These are phyloP conservation scores for Lentinula aciculospora DNA, from an alignment of 768 basidiomycete genomes.

Conservation along the genomic window DNA sequence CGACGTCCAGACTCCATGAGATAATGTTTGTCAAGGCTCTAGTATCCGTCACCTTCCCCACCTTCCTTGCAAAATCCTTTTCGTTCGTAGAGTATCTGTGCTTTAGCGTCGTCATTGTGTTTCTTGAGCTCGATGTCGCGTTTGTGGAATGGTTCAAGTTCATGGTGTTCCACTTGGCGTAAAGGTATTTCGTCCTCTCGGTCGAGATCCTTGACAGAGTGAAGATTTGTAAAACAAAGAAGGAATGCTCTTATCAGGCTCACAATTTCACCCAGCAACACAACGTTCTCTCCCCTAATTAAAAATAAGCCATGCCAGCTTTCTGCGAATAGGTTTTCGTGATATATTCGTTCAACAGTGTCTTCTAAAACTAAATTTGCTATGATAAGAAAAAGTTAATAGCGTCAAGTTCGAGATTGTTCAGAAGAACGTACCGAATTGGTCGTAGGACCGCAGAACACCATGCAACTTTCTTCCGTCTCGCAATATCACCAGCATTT, in stretches of 20 bases:
- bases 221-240: neutral
- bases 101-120: slow-evolving; percentile 75
- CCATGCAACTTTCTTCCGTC: slow-evolving; percentile 97
- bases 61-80: slow-evolving; percentile 94
- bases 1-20: neutral
- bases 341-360: slow-evolving; percentile 92
- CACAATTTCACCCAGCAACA: slow-evolving; percentile 93
- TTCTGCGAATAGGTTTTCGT: slow-evolving; percentile 84
- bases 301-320: slow-evolving; percentile 85
- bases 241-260: slow-evolving; percentile 25
- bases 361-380: slow-evolving; percentile 97
- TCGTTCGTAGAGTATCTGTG: slow-evolving; percentile 75
- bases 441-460: slow-evolving; percentile 95
- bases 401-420: neutral
- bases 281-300: slow-evolving; percentile 98
- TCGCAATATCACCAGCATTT: slow-evolving; percentile 95
- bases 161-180: slow-evolving; percentile 64
- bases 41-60: slow-evolving; percentile 95
- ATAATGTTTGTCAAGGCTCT: slow-evolving; percentile 3
- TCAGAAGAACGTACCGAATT: slow-evolving; percentile 66
- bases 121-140: slow-evolving; percentile 71
- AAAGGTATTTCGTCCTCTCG: slow-evolving; percentile 84
- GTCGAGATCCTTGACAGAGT: slow-evolving; percentile 64
- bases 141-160: slow-evolving; percentile 68
- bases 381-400: slow-evolving; percentile 25